A percentile compares a stretch with the other conserved stretches of the same genome.
Evolutionary conservation across 768 basidiomycete species (phyloP).

Genomic region (Mycena crocata): DNA sequence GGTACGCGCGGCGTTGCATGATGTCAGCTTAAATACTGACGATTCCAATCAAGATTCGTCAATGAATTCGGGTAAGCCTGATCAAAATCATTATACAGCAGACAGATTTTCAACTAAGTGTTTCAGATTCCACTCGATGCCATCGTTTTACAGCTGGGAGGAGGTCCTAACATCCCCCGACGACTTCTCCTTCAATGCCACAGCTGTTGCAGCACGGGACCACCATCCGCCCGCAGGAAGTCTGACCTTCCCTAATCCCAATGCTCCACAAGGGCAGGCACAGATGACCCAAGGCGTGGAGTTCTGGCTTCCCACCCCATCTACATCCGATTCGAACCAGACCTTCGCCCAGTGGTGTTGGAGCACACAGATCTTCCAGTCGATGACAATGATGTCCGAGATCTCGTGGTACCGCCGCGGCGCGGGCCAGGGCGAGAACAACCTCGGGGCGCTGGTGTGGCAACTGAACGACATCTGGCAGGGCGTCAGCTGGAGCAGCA

Average conservation of each 20-base stretch:
- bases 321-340: conserved; percentile 60
- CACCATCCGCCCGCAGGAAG: conserved; percentile 67
- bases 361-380: conserved; percentile 71
- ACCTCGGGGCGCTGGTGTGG: conserved; percentile 69
- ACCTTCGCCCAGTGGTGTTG: conserved; percentile 75
- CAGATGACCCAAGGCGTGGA: conserved; percentile 65
- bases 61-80: conserved; percentile 68
- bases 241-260: conserved; percentile 67
- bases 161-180: conserved; percentile 62
- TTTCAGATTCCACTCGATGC: conserved; percentile 70
- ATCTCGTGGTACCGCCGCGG: conserved; percentile 70
- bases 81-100: neutral
- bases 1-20: conserved; percentile 42
- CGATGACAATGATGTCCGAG: conserved; percentile 69
- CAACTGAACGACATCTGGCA: conserved; percentile 74
- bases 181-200: conserved; percentile 69
- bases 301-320: conserved; percentile 66
- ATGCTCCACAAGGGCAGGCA: conserved; percentile 62
- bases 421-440: conserved; percentile 68
- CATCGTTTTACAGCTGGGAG: conserved; percentile 71
- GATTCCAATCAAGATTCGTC: conserved; percentile 54
- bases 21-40: neutral
- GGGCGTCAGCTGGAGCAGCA: conserved; percentile 64
- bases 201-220: conserved; percentile 65
- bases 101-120: neutral